Evolutionary conservation across 2,329 filamentous ascomycete species (phyloP).

Genomic region (Pseudofabraea citricarpa): DNA sequence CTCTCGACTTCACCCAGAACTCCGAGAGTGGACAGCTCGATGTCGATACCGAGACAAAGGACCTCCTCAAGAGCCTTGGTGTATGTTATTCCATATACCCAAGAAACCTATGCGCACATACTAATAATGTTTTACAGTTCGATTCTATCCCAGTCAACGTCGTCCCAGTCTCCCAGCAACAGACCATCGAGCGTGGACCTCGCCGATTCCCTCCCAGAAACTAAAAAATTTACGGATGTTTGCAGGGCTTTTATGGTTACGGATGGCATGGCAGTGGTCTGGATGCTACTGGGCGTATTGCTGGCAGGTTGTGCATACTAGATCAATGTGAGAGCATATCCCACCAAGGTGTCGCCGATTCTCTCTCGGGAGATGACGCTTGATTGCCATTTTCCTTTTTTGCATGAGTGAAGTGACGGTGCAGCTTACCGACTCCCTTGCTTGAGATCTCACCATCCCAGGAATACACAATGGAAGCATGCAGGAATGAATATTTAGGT

Average conservation of each 20-base stretch:
- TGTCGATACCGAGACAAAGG: constrained; percentile 96
- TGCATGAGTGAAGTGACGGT: too few species aligned
- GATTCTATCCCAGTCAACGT: constrained; percentile 97
- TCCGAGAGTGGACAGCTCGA: constrained; percentile 90
- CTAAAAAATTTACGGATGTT: constrained; percentile 31
- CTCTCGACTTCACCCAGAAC: constrained; percentile 96
- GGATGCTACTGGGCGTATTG: constrained; percentile 26
- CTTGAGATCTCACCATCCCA: too few species aligned
- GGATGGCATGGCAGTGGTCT: constrained; percentile 18
- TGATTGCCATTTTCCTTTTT: constrained; percentile 83
- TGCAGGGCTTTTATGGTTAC: constrained; percentile 10
- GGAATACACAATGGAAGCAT: too few species aligned
- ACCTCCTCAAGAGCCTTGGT: constrained; percentile 96
- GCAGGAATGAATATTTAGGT: too few species aligned
- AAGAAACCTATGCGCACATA: neutral
- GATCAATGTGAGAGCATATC: constrained; percentile 54
- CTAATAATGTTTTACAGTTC: constrained; percentile 59
- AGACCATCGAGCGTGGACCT: constrained; percentile 72
- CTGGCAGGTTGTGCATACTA: constrained; percentile 38
- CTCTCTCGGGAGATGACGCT: constrained; percentile 73
- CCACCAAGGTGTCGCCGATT: constrained; percentile 88
- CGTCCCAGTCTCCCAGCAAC: constrained; percentile 82
- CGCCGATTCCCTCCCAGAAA: constrained; percentile 49
- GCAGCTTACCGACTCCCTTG: too few species aligned
- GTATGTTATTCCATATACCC: constrained; percentile 56